Conservation (phyloP, 179 eudicot genomes). For the Carnegiea gigantea region DNA sequence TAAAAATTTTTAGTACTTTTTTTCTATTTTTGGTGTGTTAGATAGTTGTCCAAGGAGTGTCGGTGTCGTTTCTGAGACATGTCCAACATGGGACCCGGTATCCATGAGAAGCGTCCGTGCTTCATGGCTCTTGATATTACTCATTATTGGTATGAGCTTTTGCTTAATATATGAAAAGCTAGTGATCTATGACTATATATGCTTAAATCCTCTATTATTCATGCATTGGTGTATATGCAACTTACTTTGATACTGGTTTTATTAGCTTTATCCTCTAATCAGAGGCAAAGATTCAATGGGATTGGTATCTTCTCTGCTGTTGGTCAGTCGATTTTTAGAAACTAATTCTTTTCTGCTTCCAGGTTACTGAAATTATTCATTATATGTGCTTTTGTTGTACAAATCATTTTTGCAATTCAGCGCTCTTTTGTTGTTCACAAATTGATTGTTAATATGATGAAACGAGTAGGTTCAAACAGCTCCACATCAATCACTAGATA, state of each 20-base stretch:
- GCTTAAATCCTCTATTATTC: background rate
- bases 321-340: background rate
- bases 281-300: background rate
- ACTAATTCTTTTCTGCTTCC: background rate
- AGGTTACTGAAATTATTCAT: too few relatives aligned
- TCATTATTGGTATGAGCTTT: too few relatives aligned
- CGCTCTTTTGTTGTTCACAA: background rate
- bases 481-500: background rate
- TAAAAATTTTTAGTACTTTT: too few relatives aligned
- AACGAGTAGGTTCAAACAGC: background rate
- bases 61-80: too few relatives aligned
- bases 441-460: constrained; percentile 3
- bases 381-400: background rate
- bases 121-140: too few relatives aligned
- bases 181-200: background rate
- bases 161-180: too few relatives aligned
- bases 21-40: too few relatives aligned
- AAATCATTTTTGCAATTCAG: background rate
- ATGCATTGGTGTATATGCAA: background rate
- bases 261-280: background rate
- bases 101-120: too few relatives aligned
- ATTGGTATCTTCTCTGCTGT: background rate
- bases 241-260: background rate
- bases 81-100: too few relatives aligned
- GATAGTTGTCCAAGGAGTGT: too few relatives aligned